Evolutionary conservation across 2,329 filamentous ascomycete genomes (phyloP), one percentile per base, ranked within the genome.

Genomic region (Geosmithia flava): DNA sequence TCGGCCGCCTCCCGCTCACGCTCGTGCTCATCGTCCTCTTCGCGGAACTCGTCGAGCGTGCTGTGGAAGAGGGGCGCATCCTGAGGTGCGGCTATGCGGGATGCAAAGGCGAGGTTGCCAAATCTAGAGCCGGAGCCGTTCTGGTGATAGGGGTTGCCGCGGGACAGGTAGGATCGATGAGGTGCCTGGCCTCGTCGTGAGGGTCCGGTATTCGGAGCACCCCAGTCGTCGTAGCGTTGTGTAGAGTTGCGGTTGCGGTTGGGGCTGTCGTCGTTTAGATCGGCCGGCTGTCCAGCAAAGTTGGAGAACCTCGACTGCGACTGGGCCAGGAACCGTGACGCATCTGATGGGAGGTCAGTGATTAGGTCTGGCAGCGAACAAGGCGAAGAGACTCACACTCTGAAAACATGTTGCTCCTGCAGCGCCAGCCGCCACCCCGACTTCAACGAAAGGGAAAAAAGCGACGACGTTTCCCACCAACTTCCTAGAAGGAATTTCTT

Each of bases 11-110:
- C 91, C 48, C 89, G 74, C 57, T 94, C 87, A 57, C 87, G 83
- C 65, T 95, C 89, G 57, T 87, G 85, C 62, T 93, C 90, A 52
- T 97, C 91, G 53, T 96, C 90, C 59, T 94, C 87, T 65, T 96
- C 90, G 52, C 85, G 81, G 54, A 94, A 93, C 59, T 94, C 88
- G 62, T 95, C 89, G 16, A 89, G 79, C 4, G 87, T 83, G 59
- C 88, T 95, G 65, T 93, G 89, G 64, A 98, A 97, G n/a, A 98
- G 73, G 48, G 93, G 93, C 3, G 91, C 90, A 55, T 89, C 86
- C 50, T 87, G 83, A 11, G 33, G 33, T 37, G 33, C 33, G 19
- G 84, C 78, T 51, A 85, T 81, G 46, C 89, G 78, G 11, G 87
- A 88, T 27, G 84, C 80, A 62, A 95, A 95, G 29, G 81, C 83